phyloP scores from a whole-genome alignment of 768 basidiomycete genomes.

The Asterophora lycoperdoides region DNA sequence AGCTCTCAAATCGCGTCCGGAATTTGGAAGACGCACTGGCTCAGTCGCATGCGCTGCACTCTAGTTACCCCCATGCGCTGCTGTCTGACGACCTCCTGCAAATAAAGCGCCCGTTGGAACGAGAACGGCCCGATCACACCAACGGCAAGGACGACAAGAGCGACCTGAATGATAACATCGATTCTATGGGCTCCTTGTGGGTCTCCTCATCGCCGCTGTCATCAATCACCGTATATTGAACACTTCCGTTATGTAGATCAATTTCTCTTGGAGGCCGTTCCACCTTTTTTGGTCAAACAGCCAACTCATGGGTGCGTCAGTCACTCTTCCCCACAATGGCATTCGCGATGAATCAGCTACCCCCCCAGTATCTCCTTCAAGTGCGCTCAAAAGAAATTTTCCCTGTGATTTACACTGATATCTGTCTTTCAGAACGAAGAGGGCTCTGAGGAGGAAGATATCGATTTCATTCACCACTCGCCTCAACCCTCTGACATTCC shows the following conservation, averaged over 20 bases:
- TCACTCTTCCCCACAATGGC: conserved; percentile 4
- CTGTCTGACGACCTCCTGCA: conserved; percentile 57
- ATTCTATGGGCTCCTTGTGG: conserved; percentile 63
- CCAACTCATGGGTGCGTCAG: conserved; percentile 60
- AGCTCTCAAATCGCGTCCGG: conserved; percentile 57
- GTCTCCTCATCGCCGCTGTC: conserved; percentile 19
- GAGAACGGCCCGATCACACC: conserved; percentile 43
- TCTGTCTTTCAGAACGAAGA: conserved; percentile 46
- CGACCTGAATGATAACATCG: conserved; percentile 53
- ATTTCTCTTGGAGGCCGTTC: conserved; percentile 59
- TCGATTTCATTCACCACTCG: conserved; percentile 30
- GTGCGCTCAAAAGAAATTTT: conserved; percentile 28
- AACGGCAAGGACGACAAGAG: conserved; percentile 36
- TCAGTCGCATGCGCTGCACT: conserved; percentile 45
- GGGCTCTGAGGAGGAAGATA: conserved; percentile 51
- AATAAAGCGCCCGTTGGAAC: conserved; percentile 64
- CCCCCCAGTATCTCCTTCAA: conserved; percentile 57
- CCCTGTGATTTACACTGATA: not conserved
- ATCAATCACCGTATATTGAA: conserved; percentile 14
- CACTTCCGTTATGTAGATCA: conserved; percentile 35
- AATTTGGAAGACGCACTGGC: conserved; percentile 66
- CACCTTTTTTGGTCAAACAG: conserved; percentile 61
- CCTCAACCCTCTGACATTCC: conserved; percentile 49
- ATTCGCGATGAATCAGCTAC: conserved; percentile 13
- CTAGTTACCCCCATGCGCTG: conserved; percentile 51